These are phyloP conservation scores for Phaeotremella skinneri DNA, from an alignment of 768 basidiomycete genomes.

Conservation along the genomic window DNA sequence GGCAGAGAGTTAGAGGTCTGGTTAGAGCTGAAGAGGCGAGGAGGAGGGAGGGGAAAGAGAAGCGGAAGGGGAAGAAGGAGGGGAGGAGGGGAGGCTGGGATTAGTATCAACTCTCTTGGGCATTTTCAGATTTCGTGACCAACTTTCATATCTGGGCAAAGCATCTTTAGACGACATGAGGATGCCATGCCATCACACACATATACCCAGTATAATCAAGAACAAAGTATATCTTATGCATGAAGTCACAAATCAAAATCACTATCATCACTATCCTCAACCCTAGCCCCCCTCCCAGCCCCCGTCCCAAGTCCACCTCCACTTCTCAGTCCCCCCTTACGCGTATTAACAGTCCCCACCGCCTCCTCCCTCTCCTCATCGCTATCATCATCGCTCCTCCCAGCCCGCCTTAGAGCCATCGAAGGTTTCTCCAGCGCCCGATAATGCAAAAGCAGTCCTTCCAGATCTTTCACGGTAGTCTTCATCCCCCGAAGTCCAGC, in stretches of 20 bases:
- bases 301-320: conserved; percentile 50
- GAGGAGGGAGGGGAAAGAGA: conserved; percentile 31
- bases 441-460: conserved; percentile 56
- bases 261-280: conserved; percentile 64
- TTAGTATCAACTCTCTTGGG: background rate
- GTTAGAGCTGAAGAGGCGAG: conserved; percentile 28
- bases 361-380: conserved; percentile 54
- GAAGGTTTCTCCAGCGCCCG: conserved; percentile 61
- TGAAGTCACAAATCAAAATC: conserved; percentile 71
- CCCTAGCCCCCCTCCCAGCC: conserved; percentile 50
- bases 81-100: conserved; percentile 13
- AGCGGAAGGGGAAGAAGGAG: conserved; percentile 25
- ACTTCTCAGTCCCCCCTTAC: conserved; percentile 26
- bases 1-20: conserved; percentile 27
- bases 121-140: background rate
- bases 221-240: too few relatives aligned
- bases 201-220: too few relatives aligned
- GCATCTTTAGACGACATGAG: too few relatives aligned
- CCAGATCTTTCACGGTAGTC: conserved; percentile 61
- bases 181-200: too few relatives aligned
- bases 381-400: conserved; percentile 53
- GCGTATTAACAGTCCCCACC: conserved; percentile 57
- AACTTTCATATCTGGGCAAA: too few relatives aligned
- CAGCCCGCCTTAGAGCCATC: conserved; percentile 48
- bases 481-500: conserved; percentile 57